phyloP scores from a whole-genome alignment of 106 monocot species.

The Allium cepa region DNA sequence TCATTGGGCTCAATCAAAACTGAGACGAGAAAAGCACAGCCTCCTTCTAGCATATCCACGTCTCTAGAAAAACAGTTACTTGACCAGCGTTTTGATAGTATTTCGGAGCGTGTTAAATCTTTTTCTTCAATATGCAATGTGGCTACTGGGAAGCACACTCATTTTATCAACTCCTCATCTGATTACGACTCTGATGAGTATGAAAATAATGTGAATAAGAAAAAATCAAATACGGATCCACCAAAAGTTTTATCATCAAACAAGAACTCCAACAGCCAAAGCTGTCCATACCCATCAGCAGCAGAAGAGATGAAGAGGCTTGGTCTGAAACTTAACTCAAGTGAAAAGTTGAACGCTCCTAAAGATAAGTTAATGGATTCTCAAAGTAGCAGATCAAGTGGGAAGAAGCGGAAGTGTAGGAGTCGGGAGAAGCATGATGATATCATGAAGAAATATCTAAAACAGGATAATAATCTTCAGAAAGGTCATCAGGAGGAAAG shows the following conservation, averaged over 20 bases:
- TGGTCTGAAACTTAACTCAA: constrained; percentile 38
- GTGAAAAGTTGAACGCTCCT: constrained; percentile 4
- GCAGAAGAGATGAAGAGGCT: constrained; percentile 80
- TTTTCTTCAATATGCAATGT: constrained; percentile 42
- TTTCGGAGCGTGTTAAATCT: constrained; percentile 47
- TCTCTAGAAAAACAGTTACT: constrained; percentile 38
- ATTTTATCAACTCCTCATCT: constrained; percentile 39
- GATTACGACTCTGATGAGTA: constrained; percentile 17
- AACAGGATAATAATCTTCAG: not conserved
- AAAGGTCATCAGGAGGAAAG: not conserved
- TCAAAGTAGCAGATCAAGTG: constrained; percentile 13
- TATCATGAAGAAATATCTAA: constrained; percentile 15
- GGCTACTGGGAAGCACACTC: constrained; percentile 49
- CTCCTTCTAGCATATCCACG: constrained; percentile 1
- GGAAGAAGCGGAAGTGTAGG: constrained; percentile 30
- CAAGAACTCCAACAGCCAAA: constrained; percentile 21
- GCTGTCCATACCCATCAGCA: constrained; percentile 93
- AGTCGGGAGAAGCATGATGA: constrained; percentile 3
- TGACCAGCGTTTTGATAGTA: constrained; percentile 47
- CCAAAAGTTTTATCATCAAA: constrained; percentile 10
- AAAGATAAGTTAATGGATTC: constrained; percentile 6
- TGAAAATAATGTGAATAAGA: constrained; percentile 12
- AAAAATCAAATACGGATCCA: not conserved
- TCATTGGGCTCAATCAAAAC: not conserved
- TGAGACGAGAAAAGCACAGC: constrained; percentile 11